phyloP scores from a whole-genome alignment of 345 rosid species.

The Moringa oleifera region DNA sequence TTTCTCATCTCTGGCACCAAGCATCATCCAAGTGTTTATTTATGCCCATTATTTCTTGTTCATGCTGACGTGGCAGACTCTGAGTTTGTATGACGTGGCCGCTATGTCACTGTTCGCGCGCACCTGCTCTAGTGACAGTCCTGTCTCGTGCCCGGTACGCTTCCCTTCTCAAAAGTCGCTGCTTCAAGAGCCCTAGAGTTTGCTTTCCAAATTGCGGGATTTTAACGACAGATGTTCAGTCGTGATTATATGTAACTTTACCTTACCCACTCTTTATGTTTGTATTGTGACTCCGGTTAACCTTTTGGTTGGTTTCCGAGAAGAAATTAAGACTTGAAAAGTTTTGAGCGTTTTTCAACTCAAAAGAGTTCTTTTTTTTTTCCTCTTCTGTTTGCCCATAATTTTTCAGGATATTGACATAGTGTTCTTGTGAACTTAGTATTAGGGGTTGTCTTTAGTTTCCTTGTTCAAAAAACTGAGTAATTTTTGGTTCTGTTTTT shows the following conservation, averaged over 20 bases:
- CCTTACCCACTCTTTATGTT: no score
- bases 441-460: background rate
- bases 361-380: no score
- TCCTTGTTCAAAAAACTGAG: background rate
- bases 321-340: no score
- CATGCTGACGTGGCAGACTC: background rate
- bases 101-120: background rate
- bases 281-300: background rate
- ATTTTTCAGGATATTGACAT: no score
- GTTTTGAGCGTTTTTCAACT: background rate
- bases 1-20: no score
- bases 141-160: no score
- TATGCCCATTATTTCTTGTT: no score
- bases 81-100: no score
- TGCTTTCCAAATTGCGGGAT: background rate
- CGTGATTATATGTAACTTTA: background rate
- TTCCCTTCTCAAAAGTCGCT: no score
- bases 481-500: background rate
- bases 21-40: no score
- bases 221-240: background rate
- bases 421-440: background rate
- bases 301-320: background rate
- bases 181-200: background rate
- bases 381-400: background rate
- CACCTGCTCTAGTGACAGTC: no score